Evolutionary conservation across 768 basidiomycete genomes (phyloP).

Genomic region (Leccinum variicolor): DNA sequence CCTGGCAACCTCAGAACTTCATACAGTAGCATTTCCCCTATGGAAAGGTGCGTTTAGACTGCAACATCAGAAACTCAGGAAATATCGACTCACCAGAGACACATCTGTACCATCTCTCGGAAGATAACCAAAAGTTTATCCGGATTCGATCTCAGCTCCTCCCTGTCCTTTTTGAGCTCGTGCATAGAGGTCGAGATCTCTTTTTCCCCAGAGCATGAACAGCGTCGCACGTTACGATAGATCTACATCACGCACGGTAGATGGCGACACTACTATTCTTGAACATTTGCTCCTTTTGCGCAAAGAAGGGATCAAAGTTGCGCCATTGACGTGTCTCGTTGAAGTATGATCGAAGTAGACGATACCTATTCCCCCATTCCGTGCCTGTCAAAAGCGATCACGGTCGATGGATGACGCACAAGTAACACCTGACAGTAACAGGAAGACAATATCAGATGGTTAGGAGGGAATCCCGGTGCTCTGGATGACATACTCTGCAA

Average conservation of each 20-base stretch:
- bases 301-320: constrained; percentile 77
- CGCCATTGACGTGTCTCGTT: constrained; percentile 66
- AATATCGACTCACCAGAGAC: constrained; percentile 53
- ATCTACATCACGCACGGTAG: constrained; percentile 50
- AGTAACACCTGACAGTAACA: constrained; percentile 54
- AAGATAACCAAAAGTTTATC: constrained; percentile 64
- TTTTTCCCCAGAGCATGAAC: constrained; percentile 24
- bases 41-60: constrained; percentile 1
- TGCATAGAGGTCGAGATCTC: constrained; percentile 74
- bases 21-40: constrained; percentile 94
- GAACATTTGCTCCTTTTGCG: constrained; percentile 80
- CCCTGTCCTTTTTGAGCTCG: constrained; percentile 54
- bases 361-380: constrained; percentile 55
- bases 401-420: constrained; percentile 41
- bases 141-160: constrained; percentile 41
- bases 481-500: constrained; percentile 67
- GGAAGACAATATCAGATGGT: neutral
- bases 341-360: constrained; percentile 74
- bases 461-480: neutral
- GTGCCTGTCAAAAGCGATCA: neutral
- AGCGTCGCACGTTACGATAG: neutral
- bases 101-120: constrained; percentile 87
- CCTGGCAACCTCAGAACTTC: neutral
- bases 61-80: neutral
- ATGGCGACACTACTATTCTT: constrained; percentile 74